These are phyloP conservation scores for Blastobotrys ciferrii DNA, from an alignment of 1,139 yeast species.

Conservation along the genomic window DNA sequence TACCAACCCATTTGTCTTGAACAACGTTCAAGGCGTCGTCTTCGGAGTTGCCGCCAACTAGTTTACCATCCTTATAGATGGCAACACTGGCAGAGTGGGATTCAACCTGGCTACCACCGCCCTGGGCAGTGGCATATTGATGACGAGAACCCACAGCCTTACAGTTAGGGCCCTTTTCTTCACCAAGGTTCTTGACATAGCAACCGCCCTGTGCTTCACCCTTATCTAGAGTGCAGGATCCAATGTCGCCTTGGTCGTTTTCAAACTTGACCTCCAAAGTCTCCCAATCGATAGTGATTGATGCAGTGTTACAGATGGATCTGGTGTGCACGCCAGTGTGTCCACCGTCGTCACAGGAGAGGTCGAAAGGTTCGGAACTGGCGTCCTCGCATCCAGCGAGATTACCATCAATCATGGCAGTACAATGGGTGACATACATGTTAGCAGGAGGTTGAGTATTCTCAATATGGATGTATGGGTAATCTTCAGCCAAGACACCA, in stretches of 20 bases:
- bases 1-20: constrained; percentile 3
- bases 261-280: not conserved
- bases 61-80: constrained; percentile 2
- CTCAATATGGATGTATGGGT: constrained; percentile 3
- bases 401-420: constrained; percentile 6
- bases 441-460: constrained; percentile 6
- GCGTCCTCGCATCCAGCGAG: constrained; percentile 5
- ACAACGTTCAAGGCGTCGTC: not conserved
- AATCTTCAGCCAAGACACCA: not conserved
- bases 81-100: not conserved
- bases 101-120: not conserved
- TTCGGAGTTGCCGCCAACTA: not conserved
- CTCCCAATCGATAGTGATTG: constrained; percentile 1
- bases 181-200: not conserved
- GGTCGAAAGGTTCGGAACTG: constrained; percentile 4
- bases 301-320: constrained; percentile 1
- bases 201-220: not conserved
- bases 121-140: not conserved
- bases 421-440: constrained; percentile 6
- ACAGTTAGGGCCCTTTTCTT: not conserved
- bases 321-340: not conserved
- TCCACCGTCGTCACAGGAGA: constrained; percentile 1
- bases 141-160: constrained; percentile 7
- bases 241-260: not conserved
- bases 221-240: not conserved